Evolutionary conservation across 192 early-diverging fungal genomes (phyloP).

Genomic region (Podila verticillata): DNA sequence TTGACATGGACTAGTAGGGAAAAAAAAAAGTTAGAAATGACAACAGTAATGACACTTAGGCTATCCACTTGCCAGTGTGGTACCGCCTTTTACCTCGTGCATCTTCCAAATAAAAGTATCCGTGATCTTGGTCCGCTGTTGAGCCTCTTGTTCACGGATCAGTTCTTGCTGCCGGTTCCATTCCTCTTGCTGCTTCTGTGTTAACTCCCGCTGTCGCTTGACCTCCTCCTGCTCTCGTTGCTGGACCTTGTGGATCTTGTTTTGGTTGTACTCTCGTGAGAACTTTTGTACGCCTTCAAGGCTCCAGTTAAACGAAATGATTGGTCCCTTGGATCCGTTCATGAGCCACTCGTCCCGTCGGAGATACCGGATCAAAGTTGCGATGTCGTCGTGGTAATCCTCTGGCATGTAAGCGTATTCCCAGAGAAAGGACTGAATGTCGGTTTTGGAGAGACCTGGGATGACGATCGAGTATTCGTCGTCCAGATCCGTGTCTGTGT

Average conservation of each 20-base stretch:
- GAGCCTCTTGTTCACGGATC: constrained; percentile 21
- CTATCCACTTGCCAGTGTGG: neutral
- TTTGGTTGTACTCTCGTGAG: constrained; percentile 38
- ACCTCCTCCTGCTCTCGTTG: constrained; percentile 33
- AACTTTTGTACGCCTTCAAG: constrained; percentile 47
- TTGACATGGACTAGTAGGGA: constrained; percentile 1
- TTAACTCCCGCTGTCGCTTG: constrained; percentile 15
- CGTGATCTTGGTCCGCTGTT: constrained; percentile 2
- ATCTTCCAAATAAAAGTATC: constrained; percentile 47
- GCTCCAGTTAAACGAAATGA: constrained; percentile 36
- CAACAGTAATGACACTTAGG: neutral
- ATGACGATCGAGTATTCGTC: constrained; percentile 42
- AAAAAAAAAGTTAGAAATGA: neutral
- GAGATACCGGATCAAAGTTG: constrained; percentile 42
- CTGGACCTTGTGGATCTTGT: constrained; percentile 33
- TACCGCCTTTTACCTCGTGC: constrained; percentile 21
- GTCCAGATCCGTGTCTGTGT: constrained; percentile 32
- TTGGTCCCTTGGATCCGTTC: constrained; percentile 35
- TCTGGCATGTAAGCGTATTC: constrained; percentile 43
- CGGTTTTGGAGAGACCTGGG: constrained; percentile 38
- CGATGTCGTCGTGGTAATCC: constrained; percentile 46
- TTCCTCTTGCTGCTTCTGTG: constrained; percentile 28
- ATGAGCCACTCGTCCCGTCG: constrained; percentile 46
- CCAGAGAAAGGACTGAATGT: constrained; percentile 49
- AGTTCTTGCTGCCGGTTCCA: constrained; percentile 37